Conservation (phyloP, 106 monocot species). For the Dendrobium chrysotoxum region DNA sequence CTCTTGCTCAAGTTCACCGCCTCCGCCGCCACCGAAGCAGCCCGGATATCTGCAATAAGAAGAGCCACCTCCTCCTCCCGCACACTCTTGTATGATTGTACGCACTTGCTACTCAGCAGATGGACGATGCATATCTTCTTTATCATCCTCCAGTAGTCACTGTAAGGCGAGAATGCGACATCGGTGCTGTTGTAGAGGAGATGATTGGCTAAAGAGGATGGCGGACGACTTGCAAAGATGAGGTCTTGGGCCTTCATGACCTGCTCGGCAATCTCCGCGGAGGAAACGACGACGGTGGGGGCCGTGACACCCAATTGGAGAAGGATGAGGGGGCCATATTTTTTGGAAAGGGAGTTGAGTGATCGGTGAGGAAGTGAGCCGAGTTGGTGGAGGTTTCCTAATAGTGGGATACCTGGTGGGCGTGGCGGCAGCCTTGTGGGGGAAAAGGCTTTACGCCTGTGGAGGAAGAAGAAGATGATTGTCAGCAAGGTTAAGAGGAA, state of each 20-base stretch:
- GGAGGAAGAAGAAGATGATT: not conserved
- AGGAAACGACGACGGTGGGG: conserved; percentile 6
- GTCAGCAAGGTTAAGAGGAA: not conserved
- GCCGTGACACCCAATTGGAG: not conserved
- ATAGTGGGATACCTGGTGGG: conserved; percentile 5
- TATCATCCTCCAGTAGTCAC: conserved; percentile 12
- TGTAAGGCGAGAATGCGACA: conserved; percentile 11
- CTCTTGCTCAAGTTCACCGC: not conserved
- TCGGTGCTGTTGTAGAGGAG: not conserved
- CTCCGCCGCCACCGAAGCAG: not conserved
- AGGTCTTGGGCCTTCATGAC: conserved; percentile 12
- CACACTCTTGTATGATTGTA: not conserved
- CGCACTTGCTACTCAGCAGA: conserved; percentile 7
- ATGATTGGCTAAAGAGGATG: not conserved
- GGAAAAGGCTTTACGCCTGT: not conserved
- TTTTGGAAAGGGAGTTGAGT: conserved; percentile 3
- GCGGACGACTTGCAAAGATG: conserved; percentile 2
- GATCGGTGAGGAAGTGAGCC: conserved; percentile 7
- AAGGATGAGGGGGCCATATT: conserved; percentile 12
- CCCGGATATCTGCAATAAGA: not conserved
- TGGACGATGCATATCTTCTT: conserved; percentile 17
- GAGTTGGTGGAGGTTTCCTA: conserved; percentile 19
- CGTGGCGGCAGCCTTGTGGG: conserved; percentile 2
- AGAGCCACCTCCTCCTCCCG: conserved; percentile 14
- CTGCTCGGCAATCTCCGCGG: conserved; percentile 7